A percentile compares a stretch with the other conserved stretches of the same genome.
These are phyloP conservation scores for Pholiota conissans DNA, from an alignment of 768 basidiomycete genomes.

Conservation along the genomic window DNA sequence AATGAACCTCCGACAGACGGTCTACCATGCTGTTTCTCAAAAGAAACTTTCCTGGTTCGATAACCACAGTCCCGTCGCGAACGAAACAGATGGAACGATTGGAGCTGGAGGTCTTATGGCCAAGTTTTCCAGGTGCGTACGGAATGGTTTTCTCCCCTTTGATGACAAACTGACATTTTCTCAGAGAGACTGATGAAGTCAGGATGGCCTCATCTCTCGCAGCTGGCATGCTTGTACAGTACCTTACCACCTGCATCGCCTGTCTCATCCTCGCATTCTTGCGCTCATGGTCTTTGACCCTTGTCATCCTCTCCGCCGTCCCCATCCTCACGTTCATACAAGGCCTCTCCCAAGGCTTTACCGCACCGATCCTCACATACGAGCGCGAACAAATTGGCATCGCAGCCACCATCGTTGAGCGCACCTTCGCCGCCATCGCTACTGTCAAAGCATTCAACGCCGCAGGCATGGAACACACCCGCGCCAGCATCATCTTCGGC, in stretches of 20 bases:
- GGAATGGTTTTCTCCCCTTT: neutral
- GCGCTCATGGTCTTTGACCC: constrained; percentile 79
- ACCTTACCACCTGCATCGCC: constrained; percentile 75
- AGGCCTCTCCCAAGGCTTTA: constrained; percentile 67
- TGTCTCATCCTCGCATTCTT: constrained; percentile 84
- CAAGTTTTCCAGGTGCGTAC: constrained; percentile 75
- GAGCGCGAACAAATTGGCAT: constrained; percentile 69
- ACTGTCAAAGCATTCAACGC: constrained; percentile 96
- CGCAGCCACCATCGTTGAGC: constrained; percentile 78
- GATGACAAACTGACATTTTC: neutral
- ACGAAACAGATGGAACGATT: constrained; percentile 51
- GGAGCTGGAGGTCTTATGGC: constrained; percentile 94
- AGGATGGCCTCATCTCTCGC: constrained; percentile 82
- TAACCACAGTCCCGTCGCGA: constrained; percentile 46
- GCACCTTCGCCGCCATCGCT: constrained; percentile 74
- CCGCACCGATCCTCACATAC: constrained; percentile 60
- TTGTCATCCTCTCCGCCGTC: constrained; percentile 89
- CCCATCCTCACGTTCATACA: constrained; percentile 81
- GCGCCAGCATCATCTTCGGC: constrained; percentile 44
- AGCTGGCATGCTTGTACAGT: constrained; percentile 76
- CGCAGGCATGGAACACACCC: constrained; percentile 43
- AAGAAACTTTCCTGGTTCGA: constrained; percentile 96
- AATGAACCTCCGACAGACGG: constrained; percentile 59
- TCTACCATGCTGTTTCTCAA: constrained; percentile 65
- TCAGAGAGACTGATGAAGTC: constrained; percentile 93